A percentile compares a stretch with the other conserved stretches of the same genome.
Conservation (phyloP, 495 filamentous ascomycete genomes). For the Penicillium roqueforti region DNA sequence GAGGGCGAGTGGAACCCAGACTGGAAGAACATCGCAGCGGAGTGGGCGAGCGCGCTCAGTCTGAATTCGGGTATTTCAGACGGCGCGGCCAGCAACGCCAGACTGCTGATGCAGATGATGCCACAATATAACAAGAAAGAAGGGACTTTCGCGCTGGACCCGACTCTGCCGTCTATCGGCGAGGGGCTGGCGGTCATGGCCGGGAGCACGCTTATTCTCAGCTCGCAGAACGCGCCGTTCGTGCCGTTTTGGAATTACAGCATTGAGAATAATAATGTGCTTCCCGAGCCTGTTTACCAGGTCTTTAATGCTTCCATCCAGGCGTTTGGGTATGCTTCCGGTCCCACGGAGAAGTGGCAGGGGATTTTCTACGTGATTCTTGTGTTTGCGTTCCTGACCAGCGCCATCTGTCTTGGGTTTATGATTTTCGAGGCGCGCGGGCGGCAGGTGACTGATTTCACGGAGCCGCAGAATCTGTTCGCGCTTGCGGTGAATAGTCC, state of each 20-base stretch:
- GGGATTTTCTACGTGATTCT: constrained; percentile 61
- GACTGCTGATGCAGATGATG: constrained; percentile 56
- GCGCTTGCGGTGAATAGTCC: constrained; percentile 65
- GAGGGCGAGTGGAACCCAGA: constrained; percentile 36
- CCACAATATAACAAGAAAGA: constrained; percentile 18
- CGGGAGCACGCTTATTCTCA: constrained; percentile 57
- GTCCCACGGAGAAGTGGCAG: constrained; percentile 54
- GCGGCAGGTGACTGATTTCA: constrained; percentile 67
- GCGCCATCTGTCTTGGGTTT: constrained; percentile 57
- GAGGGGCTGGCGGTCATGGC: constrained; percentile 66
- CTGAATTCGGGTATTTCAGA: constrained; percentile 57
- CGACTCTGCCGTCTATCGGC: constrained; percentile 53
- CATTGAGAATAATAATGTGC: constrained; percentile 12
- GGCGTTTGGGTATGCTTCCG: constrained; percentile 59
- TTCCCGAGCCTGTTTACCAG: constrained; percentile 40
- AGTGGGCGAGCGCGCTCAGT: constrained; percentile 54
- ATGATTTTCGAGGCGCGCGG: constrained; percentile 45
- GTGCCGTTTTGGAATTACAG: constrained; percentile 54
- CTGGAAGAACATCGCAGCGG: constrained; percentile 55
- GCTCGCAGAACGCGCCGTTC: constrained; percentile 50
- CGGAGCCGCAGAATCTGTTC: constrained; percentile 70
- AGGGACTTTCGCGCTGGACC: constrained; percentile 23
- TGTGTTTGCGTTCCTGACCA: constrained; percentile 56
- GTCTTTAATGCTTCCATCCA: constrained; percentile 54
- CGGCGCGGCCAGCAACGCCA: constrained; percentile 56